These are phyloP conservation scores for Phytophthora foliorum DNA, from an alignment of 352 stramenopile species.

Conservation along the genomic window DNA sequence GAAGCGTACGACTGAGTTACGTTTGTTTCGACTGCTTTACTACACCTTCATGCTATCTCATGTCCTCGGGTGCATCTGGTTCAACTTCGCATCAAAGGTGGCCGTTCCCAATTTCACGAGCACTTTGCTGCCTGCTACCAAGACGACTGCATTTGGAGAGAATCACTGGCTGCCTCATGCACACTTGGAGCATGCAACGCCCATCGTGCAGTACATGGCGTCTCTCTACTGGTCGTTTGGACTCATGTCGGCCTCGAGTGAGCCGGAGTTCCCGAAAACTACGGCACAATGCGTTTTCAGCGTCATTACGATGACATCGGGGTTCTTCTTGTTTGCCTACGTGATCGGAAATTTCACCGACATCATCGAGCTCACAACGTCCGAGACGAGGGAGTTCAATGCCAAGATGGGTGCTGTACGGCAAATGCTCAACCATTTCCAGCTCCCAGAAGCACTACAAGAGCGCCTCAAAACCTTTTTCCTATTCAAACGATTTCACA, in stretches of 20 bases:
- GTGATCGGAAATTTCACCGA: conserved; percentile 75
- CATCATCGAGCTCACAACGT: conserved; percentile 66
- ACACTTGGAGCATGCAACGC: conserved; percentile 27
- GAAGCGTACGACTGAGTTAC: conserved; percentile 65
- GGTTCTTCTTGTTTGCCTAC: conserved; percentile 79
- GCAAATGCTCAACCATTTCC: conserved; percentile 67
- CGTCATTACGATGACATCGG: conserved; percentile 64
- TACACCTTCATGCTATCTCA: conserved; percentile 77
- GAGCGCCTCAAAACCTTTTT: conserved; percentile 70
- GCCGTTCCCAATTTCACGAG: conserved; percentile 35
- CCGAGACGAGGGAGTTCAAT: conserved; percentile 71
- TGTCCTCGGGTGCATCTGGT: conserved; percentile 71
- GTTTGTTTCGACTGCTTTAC: conserved; percentile 77
- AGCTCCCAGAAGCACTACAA: conserved; percentile 47
- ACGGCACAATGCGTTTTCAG: conserved; percentile 59
- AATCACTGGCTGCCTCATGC: conserved; percentile 47
- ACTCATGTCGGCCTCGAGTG: conserved; percentile 64
- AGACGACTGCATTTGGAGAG: conserved; percentile 36
- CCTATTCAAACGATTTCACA: conserved; percentile 75
- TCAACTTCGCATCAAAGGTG: conserved; percentile 57
- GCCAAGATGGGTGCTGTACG: conserved; percentile 60
- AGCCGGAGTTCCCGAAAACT: conserved; percentile 63
- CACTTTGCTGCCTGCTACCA: background rate
- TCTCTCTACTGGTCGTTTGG: conserved; percentile 75
- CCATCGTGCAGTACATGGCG: conserved; percentile 58